These are phyloP conservation scores for Colletotrichum cordylinicola DNA, from an alignment of 2,329 filamentous ascomycete genomes.

Conservation along the genomic window DNA sequence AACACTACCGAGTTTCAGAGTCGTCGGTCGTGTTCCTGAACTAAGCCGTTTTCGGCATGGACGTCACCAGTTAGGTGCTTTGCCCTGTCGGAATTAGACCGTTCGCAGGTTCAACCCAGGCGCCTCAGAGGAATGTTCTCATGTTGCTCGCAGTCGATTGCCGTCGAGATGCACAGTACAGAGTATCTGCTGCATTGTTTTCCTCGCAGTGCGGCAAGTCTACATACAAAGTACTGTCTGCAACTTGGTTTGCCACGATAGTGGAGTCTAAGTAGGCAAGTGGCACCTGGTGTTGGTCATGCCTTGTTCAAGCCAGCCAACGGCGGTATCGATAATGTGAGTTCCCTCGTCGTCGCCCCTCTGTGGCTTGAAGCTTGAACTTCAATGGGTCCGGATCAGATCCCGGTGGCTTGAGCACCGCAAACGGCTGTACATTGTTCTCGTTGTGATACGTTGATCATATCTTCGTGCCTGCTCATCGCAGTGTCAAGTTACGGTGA, in stretches of 20 bases:
- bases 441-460: background rate
- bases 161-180: background rate
- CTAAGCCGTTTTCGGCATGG: conserved; percentile 4
- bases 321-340: background rate
- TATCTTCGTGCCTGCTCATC: background rate
- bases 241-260: background rate
- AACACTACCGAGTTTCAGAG: conserved; percentile 24
- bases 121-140: background rate
- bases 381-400: background rate
- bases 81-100: background rate
- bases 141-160: background rate
- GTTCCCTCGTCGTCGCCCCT: background rate
- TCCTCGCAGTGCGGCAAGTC: background rate
- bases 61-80: background rate
- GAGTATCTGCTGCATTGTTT: background rate
- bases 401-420: background rate
- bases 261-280: background rate
- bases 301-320: background rate
- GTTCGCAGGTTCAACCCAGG: background rate
- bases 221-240: background rate
- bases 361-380: background rate
- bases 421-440: background rate
- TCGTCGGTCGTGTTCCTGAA: conserved; percentile 19
- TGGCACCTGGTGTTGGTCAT: background rate
- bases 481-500: background rate